Percentiles rank a stretch among this genome's conserved stretches.
Evolutionary conservation across 108 stramenopile genomes (phyloP).

Genomic region (Cafeteria roenbergensis): DNA sequence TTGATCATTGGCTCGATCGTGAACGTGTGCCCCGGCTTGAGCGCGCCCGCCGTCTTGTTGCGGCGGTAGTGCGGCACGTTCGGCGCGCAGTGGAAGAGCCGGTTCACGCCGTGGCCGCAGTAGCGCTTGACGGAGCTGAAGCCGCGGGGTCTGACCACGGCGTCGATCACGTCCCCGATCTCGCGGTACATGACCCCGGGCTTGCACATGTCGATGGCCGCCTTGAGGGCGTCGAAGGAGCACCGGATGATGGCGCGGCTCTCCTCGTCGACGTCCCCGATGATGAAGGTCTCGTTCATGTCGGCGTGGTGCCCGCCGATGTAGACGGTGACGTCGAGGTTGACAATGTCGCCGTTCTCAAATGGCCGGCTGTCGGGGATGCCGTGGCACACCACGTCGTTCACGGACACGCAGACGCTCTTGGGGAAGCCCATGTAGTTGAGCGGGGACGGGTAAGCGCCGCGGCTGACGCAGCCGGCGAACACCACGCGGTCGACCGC

Average conservation of each 20-base stretch:
- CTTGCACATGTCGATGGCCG: slow-evolving; percentile 30
- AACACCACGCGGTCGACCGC: slow-evolving; percentile 84
- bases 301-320: slow-evolving; percentile 89
- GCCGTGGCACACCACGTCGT: slow-evolving; percentile 98
- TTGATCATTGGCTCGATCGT: slow-evolving; percentile 99
- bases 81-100: slow-evolving; percentile 75
- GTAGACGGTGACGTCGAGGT: slow-evolving; percentile 83
- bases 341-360: slow-evolving; percentile 77
- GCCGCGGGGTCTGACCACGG: slow-evolving; percentile 50
- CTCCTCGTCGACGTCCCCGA: slow-evolving; percentile 52
- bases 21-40: slow-evolving; percentile 85
- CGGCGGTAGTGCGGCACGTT: slow-evolving; percentile 86
- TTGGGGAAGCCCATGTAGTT: slow-evolving; percentile 96
- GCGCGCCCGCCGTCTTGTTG: slow-evolving; percentile 49
- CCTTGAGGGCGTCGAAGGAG: slow-evolving; percentile 36
- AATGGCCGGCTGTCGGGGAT: slow-evolving; percentile 80
- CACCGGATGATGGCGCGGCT: not conserved
- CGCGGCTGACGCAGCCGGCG: slow-evolving; percentile 64
- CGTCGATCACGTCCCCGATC: slow-evolving; percentile 79
- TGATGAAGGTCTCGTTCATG: slow-evolving; percentile 90
- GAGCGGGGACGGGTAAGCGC: slow-evolving; percentile 84
- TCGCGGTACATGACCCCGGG: slow-evolving; percentile 69
- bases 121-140: slow-evolving; percentile 63
- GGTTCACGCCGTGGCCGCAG: slow-evolving; percentile 92
- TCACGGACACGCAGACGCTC: slow-evolving; percentile 87